These are phyloP conservation scores for Phoenix roebelenii DNA, from an alignment of 176 grass and related monocot species.

Conservation along the genomic window DNA sequence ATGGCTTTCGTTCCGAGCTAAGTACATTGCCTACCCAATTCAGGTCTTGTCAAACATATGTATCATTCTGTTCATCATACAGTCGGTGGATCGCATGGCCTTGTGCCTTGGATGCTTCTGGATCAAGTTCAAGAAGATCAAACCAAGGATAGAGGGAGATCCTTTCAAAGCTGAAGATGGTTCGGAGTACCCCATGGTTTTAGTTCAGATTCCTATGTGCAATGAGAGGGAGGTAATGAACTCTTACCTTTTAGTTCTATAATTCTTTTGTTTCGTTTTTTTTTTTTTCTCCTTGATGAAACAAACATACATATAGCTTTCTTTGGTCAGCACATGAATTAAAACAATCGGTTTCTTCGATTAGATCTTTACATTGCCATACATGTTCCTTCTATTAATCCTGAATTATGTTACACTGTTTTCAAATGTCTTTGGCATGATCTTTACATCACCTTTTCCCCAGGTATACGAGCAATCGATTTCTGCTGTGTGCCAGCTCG, in stretches of 20 bases:
- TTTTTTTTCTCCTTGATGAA: no score
- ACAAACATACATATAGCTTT: no score
- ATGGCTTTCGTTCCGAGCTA: constrained; percentile 50
- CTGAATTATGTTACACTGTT: no score
- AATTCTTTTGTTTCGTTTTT: background rate
- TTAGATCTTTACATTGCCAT: no score
- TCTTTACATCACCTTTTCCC: background rate
- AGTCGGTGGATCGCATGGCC: constrained; percentile 47
- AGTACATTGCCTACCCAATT: constrained; percentile 45
- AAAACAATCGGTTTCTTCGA: no score
- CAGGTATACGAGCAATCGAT: constrained; percentile 84
- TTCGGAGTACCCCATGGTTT: constrained; percentile 57
- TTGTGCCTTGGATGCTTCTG: constrained; percentile 70
- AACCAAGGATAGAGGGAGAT: constrained; percentile 41
- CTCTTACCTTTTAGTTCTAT: background rate
- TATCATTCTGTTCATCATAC: constrained; percentile 52
- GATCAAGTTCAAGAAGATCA: constrained; percentile 72
- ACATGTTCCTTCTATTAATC: no score
- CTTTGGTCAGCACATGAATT: no score
- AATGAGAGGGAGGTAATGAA: constrained; percentile 65
- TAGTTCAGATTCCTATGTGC: constrained; percentile 80
- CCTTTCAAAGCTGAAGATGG: constrained; percentile 35
- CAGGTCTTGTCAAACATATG: constrained; percentile 52
- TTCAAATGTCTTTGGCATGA: no score
- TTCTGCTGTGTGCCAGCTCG: constrained; percentile 42